Conservation (phyloP, 257 asterid species). For the Anisodus acutangulus region DNA sequence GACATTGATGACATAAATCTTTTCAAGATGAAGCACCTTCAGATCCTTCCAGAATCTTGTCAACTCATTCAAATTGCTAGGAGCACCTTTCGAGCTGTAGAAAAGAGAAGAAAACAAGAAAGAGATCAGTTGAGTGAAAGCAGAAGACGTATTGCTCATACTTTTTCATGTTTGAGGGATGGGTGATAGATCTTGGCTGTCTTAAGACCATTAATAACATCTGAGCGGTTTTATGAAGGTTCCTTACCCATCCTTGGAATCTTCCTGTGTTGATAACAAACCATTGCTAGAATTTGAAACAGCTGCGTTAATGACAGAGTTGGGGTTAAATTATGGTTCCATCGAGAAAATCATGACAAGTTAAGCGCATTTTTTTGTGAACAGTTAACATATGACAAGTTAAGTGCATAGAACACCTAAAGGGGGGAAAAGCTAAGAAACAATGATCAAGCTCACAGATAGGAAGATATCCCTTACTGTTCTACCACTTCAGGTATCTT, state of each 20-base stretch:
- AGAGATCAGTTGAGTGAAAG: slow-evolving; percentile 21
- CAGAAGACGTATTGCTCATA: not conserved
- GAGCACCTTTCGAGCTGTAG: slow-evolving; percentile 53
- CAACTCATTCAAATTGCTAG: slow-evolving; percentile 33
- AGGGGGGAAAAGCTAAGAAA: slow-evolving; percentile 1
- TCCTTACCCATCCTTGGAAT: slow-evolving; percentile 50
- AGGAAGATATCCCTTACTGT: not conserved
- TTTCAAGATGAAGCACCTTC: slow-evolving; percentile 69
- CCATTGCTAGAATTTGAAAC: slow-evolving; percentile 42
- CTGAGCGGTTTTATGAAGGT: slow-evolving; percentile 30
- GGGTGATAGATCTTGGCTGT: slow-evolving; percentile 16
- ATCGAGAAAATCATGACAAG: slow-evolving; percentile 8
- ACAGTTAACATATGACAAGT: not conserved
- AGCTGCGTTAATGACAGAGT: slow-evolving; percentile 29
- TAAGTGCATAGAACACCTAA: slow-evolving; percentile 5
- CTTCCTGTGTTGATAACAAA: slow-evolving; percentile 42
- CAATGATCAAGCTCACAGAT: slow-evolving; percentile 21
- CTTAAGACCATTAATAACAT: slow-evolving; percentile 22
- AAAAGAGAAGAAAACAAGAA: slow-evolving; percentile 20
- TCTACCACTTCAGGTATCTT: slow-evolving; percentile 16
- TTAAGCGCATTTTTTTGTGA: too few species aligned
- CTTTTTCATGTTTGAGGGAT: not conserved
- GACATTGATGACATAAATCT: slow-evolving; percentile 83
- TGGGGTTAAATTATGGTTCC: slow-evolving; percentile 31
- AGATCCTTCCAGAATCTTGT: slow-evolving; percentile 59